Base-by-base conservation (phyloP, 1,139 yeast species). In the Pichia sp. region DNA sequence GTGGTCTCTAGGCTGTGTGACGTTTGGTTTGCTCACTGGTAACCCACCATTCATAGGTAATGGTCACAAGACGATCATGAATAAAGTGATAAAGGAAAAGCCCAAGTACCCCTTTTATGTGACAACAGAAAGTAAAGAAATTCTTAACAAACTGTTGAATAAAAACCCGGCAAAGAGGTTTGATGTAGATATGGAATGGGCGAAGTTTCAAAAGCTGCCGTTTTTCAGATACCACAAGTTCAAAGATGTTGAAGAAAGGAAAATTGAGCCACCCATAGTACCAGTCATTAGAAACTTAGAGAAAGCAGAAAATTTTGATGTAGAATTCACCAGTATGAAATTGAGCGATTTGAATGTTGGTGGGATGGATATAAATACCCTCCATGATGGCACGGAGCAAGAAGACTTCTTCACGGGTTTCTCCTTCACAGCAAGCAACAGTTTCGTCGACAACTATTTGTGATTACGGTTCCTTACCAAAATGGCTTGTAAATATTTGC, bases 1-100 rank as follows among this genome's bases (percentile, higher is more conserved):
- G 96, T 93, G 98, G 95, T 90, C 97, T 0, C 75, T 93, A 34
- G 98, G 99, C 0, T 90, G 97, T 61, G 89, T 93, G 7, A 79
- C 90, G 34, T 90, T 76, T 68, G 98, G 93, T 69, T 77, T 93
- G 74, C 74, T 93, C 46, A 87, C 96, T 0, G 98, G 99, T 0
- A 79, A 85, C 49, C 98, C 99, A 1, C 99, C 99, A 2, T 92
- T 90, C 68, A 88, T 96, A 0, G 99, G 98, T 2, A 85, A 82
- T 59, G 90, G 87, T 65, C 88, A 88, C 67, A 88, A 88, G 67
- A 81, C 82, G 54, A 90, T 93, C 50, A 77, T 86, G 65, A 92
- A 89, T 60, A 91, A 89, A 70, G 89, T 93, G 50, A 75, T 86
- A 55, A 87, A 87, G 60, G 83, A 87, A 59, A 83, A 85, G 60